Percentiles rank a stretch among this genome's conserved stretches.
These are phyloP conservation scores for Codiaeum variegatum DNA, from an alignment of 441 rosid species.

Conservation along the genomic window DNA sequence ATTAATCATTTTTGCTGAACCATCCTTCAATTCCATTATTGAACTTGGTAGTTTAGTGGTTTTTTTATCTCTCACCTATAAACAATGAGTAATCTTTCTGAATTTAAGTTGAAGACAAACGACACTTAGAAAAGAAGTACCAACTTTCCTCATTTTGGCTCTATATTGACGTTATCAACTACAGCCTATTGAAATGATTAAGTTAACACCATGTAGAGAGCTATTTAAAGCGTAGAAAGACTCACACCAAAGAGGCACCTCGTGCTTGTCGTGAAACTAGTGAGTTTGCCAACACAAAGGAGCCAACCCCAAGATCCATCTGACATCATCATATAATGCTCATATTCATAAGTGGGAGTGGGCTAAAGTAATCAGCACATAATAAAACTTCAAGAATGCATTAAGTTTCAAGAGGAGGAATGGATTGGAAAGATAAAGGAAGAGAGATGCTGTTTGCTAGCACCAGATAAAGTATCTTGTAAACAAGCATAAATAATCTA, in stretches of 20 bases:
- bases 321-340: conserved; percentile 28
- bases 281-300: conserved; percentile 76
- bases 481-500: background rate
- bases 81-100: background rate
- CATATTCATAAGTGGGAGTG: conserved; percentile 2
- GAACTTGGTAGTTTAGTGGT: background rate
- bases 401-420: background rate
- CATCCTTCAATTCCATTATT: conserved; percentile 1
- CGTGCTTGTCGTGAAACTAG: conserved; percentile 88
- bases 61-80: background rate
- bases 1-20: background rate
- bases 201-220: background rate
- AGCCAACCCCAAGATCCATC: conserved; percentile 99
- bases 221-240: conserved; percentile 13
- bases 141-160: background rate
- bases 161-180: background rate
- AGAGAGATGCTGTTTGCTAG: background rate
- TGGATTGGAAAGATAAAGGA: background rate
- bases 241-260: conserved; percentile 52
- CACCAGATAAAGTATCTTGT: background rate
- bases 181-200: background rate
- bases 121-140: background rate
- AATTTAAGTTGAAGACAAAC: background rate
- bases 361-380: background rate
- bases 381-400: background rate